These are phyloP conservation scores for Entomophthora muscae DNA, from an alignment of 371 early-diverging fungal genomes.

Conservation along the genomic window DNA sequence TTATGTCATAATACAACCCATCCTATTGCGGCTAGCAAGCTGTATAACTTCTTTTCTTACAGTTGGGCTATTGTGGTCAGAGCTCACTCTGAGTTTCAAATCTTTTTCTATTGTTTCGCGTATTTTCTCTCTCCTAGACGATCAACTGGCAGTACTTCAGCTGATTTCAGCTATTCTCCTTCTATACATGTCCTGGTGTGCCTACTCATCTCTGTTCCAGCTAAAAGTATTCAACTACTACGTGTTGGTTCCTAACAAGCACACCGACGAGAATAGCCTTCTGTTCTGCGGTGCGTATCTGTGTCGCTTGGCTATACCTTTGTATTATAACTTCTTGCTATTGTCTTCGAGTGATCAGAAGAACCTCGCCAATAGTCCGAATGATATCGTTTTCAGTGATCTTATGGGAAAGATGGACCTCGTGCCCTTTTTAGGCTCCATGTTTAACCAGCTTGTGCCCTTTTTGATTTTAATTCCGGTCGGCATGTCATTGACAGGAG, in stretches of 20 bases:
- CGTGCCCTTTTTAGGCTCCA: background rate
- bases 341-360: background rate
- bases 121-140: background rate
- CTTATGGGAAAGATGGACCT: background rate
- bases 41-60: background rate
- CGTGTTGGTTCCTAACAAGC: conserved; percentile 5
- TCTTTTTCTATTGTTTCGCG: background rate
- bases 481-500: background rate
- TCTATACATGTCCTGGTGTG: conserved; percentile 1
- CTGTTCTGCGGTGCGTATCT: conserved; percentile 1
- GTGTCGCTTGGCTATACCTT: background rate
- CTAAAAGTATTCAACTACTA: conserved; percentile 8
- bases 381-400: background rate
- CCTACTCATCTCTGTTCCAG: background rate
- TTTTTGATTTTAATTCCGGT: conserved; percentile 5
- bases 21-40: background rate
- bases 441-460: background rate
- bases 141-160: background rate
- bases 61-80: conserved; percentile 1
- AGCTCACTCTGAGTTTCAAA: background rate
- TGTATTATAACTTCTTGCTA: conserved; percentile 1
- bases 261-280: background rate
- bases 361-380: no score
- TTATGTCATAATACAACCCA: conserved; percentile 1
- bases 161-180: background rate